Evolutionary conservation across 805 yeast species (phyloP), one percentile per base, ranked within the genome.

Genomic region (Starmerella gropengiesseri): DNA sequence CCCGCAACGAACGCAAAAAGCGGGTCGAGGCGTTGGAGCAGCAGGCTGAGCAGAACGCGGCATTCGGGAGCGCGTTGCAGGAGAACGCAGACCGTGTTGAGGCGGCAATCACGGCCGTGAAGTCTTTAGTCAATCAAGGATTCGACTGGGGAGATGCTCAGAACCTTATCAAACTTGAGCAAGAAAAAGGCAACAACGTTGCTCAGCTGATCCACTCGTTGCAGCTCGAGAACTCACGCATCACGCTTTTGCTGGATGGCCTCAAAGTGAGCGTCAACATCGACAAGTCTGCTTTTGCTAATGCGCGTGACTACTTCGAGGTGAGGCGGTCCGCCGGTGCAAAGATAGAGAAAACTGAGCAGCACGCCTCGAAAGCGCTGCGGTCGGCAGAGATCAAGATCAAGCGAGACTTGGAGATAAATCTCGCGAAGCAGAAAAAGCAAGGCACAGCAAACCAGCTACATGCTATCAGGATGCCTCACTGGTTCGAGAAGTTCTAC

Each of bases 141-240:
- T 83, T 85, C 84, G 96, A 89, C 58, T 89, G 98, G 98, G 73
- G 74, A 32, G 80, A 84, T 47, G 87, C 87, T 48, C 95, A 81
- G 57, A 75, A 77, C 48, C 62, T 81, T 44, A 77, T 89, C 40
- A 64, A 70, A 37, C 68, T 76, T 39, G 94, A 89, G 55, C 78
- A 83, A 52, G 60, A 65, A 1, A 72, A 78, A 52, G 78, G 79
- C 1, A 82, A 78, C 52, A 60, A 64, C 5, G 65, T 77, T 43
- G 95, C 95, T 0, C 62, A 65, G 28, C 53, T 67, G 44, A 80
- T 87, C 41, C 66, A 69, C 36, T 55, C 76, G 27, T 91, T 89
- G 57, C 76, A 83, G 44, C 66, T 89, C 55, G 67, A 70, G 31
- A 74, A 80, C 33, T 80, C 81, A 54, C 77, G 74, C 53, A 74